A percentile compares a stretch with the other conserved stretches of the same genome.
These are phyloP conservation scores for Chaetomium fimeti DNA, from an alignment of 495 filamentous ascomycete genomes.

Conservation along the genomic window DNA sequence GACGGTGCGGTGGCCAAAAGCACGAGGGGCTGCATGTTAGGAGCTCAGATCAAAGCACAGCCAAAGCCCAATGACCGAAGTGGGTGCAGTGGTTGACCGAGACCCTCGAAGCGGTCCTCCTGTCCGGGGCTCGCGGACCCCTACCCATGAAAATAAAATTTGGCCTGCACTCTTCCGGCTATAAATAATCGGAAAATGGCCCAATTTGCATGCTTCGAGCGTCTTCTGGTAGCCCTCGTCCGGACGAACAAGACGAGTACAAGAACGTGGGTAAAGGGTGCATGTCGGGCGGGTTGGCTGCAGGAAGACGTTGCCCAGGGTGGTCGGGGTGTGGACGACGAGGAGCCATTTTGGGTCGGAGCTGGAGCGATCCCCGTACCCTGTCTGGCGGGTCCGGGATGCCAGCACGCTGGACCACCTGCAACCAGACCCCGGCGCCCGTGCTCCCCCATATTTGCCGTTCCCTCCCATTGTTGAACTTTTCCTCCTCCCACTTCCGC, in stretches of 20 bases:
- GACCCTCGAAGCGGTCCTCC: conserved; percentile 21
- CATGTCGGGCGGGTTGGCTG: conserved; percentile 16
- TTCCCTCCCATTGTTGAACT: conserved; percentile 36
- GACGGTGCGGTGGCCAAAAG: not conserved
- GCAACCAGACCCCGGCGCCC: conserved; percentile 21
- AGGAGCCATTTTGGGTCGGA: conserved; percentile 35
- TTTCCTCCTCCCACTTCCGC: conserved; percentile 33
- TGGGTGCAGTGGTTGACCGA: conserved; percentile 21
- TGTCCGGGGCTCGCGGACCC: conserved; percentile 28
- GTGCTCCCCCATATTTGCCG: conserved; percentile 32
- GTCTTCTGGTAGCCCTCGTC: conserved; percentile 26
- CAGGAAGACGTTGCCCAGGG: conserved; percentile 28
- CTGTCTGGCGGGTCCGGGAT: conserved; percentile 35
- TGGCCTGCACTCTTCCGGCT: conserved; percentile 2
- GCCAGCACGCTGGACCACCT: conserved; percentile 26
- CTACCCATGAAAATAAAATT: conserved; percentile 35
- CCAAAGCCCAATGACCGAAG: conserved; percentile 11
- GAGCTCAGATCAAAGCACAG: not conserved
- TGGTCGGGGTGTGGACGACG: conserved; percentile 34
- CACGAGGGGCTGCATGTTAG: not conserved
- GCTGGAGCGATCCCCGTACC: conserved; percentile 27
- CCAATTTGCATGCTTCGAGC: conserved; percentile 26
- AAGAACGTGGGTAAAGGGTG: conserved; percentile 32
- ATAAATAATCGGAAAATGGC: conserved; percentile 30
- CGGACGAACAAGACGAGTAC: conserved; percentile 35